Conservation (phyloP, 2,329 filamentous ascomycete species). For the Nemania bipapillata region DNA sequence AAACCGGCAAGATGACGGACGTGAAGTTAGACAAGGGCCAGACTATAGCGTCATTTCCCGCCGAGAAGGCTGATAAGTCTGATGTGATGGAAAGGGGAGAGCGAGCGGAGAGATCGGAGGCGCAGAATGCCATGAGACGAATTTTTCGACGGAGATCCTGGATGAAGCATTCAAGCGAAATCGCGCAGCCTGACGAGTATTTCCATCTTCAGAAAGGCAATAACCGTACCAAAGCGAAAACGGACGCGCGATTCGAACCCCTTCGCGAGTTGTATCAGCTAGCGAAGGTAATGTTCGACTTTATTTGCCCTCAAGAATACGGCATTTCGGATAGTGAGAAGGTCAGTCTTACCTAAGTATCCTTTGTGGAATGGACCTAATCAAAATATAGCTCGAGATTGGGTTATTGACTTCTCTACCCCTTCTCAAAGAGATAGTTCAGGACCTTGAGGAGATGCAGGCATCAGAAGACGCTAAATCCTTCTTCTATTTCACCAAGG, state of each 20-base stretch:
- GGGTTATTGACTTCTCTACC: slow-evolving; percentile 93
- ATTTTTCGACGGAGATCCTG: slow-evolving; percentile 72
- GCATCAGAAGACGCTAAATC: slow-evolving; percentile 92
- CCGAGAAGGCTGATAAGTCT: slow-evolving; percentile 45
- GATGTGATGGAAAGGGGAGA: slow-evolving; percentile 46
- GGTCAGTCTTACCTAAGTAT: slow-evolving; percentile 44
- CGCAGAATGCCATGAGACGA: slow-evolving; percentile 57
- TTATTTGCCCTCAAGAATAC: slow-evolving; percentile 98
- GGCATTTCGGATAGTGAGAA: slow-evolving; percentile 96
- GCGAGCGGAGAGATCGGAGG: slow-evolving; percentile 47
- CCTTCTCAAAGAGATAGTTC: slow-evolving; percentile 93
- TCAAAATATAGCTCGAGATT: slow-evolving; percentile 77
- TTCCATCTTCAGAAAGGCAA: slow-evolving; percentile 89
- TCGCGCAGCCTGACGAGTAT: slow-evolving; percentile 75
- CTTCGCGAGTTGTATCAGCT: slow-evolving; percentile 92
- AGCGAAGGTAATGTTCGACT: slow-evolving; percentile 95
- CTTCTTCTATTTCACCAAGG: slow-evolving; percentile 99
- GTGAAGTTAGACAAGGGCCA: slow-evolving; percentile 58
- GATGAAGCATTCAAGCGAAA: slow-evolving; percentile 65
- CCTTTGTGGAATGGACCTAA: slow-evolving; percentile 34
- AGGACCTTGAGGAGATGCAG: slow-evolving; percentile 96
- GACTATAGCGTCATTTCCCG: slow-evolving; percentile 45
- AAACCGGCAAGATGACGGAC: slow-evolving; percentile 53
- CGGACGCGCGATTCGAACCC: slow-evolving; percentile 85
- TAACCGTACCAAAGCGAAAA: slow-evolving; percentile 78